Percentiles rank a stretch among this genome's conserved stretches.
These are phyloP conservation scores for Apiotrichum veenhuisii DNA, from an alignment of 1,284 basidiomycete genomes.

Conservation along the genomic window DNA sequence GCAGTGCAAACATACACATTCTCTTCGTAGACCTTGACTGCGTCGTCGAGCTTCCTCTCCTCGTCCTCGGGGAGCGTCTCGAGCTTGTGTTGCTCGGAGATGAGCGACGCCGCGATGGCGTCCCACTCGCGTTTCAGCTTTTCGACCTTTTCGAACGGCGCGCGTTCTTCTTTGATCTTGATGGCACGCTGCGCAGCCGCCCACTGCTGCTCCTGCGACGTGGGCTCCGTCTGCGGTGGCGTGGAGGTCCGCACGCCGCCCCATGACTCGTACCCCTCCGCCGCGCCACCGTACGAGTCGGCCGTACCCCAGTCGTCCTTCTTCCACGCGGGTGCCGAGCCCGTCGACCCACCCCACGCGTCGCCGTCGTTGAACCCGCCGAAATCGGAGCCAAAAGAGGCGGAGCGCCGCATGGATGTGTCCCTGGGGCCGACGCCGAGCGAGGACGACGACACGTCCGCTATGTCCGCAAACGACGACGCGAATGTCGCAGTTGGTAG, in stretches of 20 bases:
- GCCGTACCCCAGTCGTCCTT: neutral
- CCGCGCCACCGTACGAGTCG: slow-evolving; percentile 4
- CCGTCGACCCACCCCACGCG: neutral
- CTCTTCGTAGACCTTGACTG: slow-evolving; percentile 22
- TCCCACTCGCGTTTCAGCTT: slow-evolving; percentile 39
- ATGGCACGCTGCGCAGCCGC: slow-evolving; percentile 39
- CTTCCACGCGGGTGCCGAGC: neutral
- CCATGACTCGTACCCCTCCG: slow-evolving; percentile 23
- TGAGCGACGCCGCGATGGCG: slow-evolving; percentile 27
- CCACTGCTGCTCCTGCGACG: slow-evolving; percentile 36
- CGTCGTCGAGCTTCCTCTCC: slow-evolving; percentile 25
- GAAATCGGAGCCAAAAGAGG: slow-evolving; percentile 2
- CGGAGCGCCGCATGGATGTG: neutral
- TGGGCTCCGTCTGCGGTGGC: neutral
- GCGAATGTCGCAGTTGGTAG: neutral
- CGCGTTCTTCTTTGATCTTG: slow-evolving; percentile 29
- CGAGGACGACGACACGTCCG: neutral
- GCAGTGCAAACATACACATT: slow-evolving; percentile 26
- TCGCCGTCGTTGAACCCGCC: slow-evolving; percentile 4
- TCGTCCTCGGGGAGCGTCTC: slow-evolving; percentile 23
- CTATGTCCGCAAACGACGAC: neutral
- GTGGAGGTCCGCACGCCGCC: slow-evolving; percentile 15
- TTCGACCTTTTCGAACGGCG: slow-evolving; percentile 39
- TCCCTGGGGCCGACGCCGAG: neutral
- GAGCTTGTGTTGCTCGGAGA: slow-evolving; percentile 23